Conservation (phyloP, 1,284 basidiomycete species). For the Mycena sp. region DNA sequence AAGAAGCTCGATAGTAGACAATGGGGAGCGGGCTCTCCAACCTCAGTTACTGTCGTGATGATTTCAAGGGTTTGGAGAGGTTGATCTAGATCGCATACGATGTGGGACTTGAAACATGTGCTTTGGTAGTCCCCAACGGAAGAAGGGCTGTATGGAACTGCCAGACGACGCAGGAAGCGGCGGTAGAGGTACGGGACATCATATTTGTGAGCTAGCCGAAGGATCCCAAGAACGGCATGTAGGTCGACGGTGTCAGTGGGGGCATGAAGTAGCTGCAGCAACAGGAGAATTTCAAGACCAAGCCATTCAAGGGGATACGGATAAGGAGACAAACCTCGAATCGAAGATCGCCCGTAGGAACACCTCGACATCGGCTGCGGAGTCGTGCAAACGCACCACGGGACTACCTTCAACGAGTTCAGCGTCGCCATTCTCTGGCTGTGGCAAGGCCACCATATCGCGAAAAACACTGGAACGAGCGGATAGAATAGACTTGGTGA, state of each 20-base stretch:
- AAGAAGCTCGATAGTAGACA: no score
- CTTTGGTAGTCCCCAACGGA: no score
- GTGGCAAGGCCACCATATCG: constrained; percentile 19
- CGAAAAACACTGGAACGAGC: no score
- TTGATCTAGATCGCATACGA: no score
- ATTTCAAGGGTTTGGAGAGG: no score
- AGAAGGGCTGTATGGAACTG: no score
- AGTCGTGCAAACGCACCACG: neutral
- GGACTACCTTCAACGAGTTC: neutral
- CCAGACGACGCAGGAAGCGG: neutral
- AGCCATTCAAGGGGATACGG: no score
- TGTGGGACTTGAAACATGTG: no score
- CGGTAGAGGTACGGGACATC: neutral
- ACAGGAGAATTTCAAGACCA: neutral
- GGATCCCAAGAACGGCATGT: neutral
- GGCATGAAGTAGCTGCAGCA: neutral
- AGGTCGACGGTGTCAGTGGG: neutral
- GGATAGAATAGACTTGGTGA: no score
- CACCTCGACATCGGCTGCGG: neutral
- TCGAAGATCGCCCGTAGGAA: neutral
- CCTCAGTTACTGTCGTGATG: no score
- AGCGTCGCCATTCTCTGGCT: neutral
- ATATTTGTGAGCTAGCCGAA: neutral
- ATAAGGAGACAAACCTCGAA: neutral
- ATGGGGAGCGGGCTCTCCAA: no score